These are phyloP conservation scores for Jackrogersella multiformis DNA, from an alignment of 495 filamentous ascomycete species.

Conservation along the genomic window DNA sequence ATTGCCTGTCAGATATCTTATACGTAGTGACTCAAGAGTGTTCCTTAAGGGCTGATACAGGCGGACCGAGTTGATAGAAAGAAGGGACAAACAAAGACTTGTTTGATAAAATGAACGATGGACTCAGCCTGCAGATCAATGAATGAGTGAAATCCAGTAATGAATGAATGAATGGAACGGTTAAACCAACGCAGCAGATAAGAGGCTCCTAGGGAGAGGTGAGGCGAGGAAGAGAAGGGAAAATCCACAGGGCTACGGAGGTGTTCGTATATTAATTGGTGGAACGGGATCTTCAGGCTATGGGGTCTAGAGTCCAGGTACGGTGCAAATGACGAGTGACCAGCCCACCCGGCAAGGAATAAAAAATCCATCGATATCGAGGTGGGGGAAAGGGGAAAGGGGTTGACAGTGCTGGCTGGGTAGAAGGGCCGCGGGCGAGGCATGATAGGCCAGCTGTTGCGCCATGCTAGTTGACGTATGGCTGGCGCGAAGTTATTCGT, in stretches of 20 bases:
- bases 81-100: conserved; percentile 43
- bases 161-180: conserved; percentile 44
- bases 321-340: conserved; percentile 1
- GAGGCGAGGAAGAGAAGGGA: conserved; percentile 32
- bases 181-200: conserved; percentile 33
- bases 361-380: conserved; percentile 16
- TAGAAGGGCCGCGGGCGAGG: not conserved
- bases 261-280: conserved; percentile 35
- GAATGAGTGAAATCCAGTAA: conserved; percentile 40
- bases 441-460: conserved; percentile 24
- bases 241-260: conserved; percentile 20
- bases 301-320: conserved; percentile 3
- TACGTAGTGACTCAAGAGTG: conserved; percentile 17
- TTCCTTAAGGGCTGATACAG: conserved; percentile 22
- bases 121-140: conserved; percentile 51
- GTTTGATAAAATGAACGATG: conserved; percentile 49
- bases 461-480: conserved; percentile 26
- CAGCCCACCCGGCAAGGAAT: conserved; percentile 15
- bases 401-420: conserved; percentile 24
- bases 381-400: conserved; percentile 30
- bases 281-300: conserved; percentile 22
- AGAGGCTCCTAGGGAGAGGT: conserved; percentile 30
- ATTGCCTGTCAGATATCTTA: conserved; percentile 15
- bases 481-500: conserved; percentile 39
- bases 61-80: conserved; percentile 39